Conservation (phyloP, 345 rosid species). For the Eucalyptus polybractea region DNA sequence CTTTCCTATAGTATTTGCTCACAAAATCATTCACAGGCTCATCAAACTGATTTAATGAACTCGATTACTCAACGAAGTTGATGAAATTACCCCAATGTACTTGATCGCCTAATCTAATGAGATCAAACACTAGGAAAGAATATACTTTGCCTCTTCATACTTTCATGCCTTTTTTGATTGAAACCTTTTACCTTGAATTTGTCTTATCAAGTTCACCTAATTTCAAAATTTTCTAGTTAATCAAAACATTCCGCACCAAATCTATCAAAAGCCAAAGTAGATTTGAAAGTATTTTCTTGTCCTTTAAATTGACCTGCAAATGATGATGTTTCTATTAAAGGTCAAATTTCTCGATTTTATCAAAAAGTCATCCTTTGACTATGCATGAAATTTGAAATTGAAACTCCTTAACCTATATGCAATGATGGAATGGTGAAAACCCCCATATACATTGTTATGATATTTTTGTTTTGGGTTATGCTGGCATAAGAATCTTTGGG, state of each 20-base stretch:
- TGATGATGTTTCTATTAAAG: too few relatives aligned
- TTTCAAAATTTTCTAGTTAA: neutral
- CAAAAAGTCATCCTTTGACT: too few relatives aligned
- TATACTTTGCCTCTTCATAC: neutral
- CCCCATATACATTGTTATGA: too few relatives aligned
- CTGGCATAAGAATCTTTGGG: too few relatives aligned
- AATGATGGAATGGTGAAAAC: too few relatives aligned
- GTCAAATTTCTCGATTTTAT: too few relatives aligned
- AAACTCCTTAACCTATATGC: too few relatives aligned
- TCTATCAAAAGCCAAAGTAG: neutral
- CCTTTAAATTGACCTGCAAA: neutral
- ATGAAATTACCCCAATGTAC: neutral
- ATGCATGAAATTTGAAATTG: too few relatives aligned
- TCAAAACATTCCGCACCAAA: neutral
- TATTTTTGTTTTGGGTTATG: too few relatives aligned
- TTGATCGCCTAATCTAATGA: neutral
- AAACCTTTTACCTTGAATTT: rapidly evolving
- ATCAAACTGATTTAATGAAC: neutral
- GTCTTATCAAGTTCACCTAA: neutral
- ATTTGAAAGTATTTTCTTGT: neutral
- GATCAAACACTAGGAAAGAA: neutral
- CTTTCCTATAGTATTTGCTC: neutral
- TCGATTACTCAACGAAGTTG: neutral
- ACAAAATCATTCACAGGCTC: neutral
- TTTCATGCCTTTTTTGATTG: neutral